Evolutionary conservation across 208 protist species (phyloP).

Genomic region (Trichomonas tenax): DNA sequence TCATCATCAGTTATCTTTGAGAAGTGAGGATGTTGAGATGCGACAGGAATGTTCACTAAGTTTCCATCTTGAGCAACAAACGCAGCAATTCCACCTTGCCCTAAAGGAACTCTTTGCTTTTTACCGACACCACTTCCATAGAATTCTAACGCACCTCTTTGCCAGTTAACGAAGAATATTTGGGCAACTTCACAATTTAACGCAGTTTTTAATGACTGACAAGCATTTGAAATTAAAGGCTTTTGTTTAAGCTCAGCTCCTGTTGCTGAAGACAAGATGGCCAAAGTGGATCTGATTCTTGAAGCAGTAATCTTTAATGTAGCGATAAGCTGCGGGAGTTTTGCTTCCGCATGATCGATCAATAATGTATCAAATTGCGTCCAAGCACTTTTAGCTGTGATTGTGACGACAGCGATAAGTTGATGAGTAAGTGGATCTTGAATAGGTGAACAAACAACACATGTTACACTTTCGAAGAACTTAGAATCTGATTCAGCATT

Average conservation of each 20-base stretch:
- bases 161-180: constrained; percentile 6
- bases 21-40: not conserved
- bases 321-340: not conserved
- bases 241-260: not conserved
- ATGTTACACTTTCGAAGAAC: not conserved
- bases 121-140: not conserved
- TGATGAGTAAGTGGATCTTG: not conserved
- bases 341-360: not conserved
- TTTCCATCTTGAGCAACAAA: not conserved
- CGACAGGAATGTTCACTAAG: not conserved
- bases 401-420: not conserved
- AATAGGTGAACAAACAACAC: not conserved
- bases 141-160: not conserved
- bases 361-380: not conserved
- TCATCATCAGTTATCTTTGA: not conserved
- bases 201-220: not conserved
- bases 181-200: constrained; percentile 10
- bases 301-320: not conserved
- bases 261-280: not conserved
- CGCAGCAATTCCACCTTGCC: not conserved
- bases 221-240: constrained; percentile 7
- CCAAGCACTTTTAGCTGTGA: not conserved
- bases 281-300: not conserved
- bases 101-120: not conserved
- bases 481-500: not conserved